Evolutionary conservation across 768 basidiomycete species (phyloP).

Genomic region (Tulasnella sp.): DNA sequence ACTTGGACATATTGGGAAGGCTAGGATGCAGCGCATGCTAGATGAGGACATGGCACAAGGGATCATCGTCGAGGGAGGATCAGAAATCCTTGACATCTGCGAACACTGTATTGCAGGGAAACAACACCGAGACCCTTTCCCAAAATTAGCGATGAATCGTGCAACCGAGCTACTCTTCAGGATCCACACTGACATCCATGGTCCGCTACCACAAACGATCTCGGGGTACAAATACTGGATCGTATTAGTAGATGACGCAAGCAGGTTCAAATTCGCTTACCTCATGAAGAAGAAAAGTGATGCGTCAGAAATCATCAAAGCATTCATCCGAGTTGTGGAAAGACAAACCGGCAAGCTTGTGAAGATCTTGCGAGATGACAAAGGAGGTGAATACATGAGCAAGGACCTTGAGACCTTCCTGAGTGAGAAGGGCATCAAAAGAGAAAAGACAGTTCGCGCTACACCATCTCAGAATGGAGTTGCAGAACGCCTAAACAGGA

Average conservation of each 20-base stretch:
- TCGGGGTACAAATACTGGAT: conserved; percentile 29
- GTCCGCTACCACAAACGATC: conserved; percentile 12
- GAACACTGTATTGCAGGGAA: conserved; percentile 30
- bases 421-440: conserved; percentile 25
- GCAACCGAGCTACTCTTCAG: background rate
- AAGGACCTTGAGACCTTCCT: too few species aligned
- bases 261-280: background rate
- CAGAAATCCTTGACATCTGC: background rate
- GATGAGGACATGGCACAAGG: conserved; percentile 1
- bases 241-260: conserved; percentile 28
- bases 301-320: conserved; percentile 40
- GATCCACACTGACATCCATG: too few species aligned
- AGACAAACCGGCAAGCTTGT: conserved; percentile 41
- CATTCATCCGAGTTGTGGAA: conserved; percentile 46
- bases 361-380: conserved; percentile 44
- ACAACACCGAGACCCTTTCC: conserved; percentile 30
- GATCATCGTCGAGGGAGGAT: background rate
- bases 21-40: background rate
- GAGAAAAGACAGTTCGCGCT: background rate
- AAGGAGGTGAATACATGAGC: too few species aligned
- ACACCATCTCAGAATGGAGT: conserved; percentile 35
- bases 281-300: conserved; percentile 20
- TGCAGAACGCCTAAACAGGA: conserved; percentile 22
- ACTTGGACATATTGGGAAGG: conserved; percentile 20
- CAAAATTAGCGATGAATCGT: background rate